These are phyloP conservation scores for Taphrina wiesneri DNA, from an alignment of 1,139 yeast species.

Conservation along the genomic window DNA sequence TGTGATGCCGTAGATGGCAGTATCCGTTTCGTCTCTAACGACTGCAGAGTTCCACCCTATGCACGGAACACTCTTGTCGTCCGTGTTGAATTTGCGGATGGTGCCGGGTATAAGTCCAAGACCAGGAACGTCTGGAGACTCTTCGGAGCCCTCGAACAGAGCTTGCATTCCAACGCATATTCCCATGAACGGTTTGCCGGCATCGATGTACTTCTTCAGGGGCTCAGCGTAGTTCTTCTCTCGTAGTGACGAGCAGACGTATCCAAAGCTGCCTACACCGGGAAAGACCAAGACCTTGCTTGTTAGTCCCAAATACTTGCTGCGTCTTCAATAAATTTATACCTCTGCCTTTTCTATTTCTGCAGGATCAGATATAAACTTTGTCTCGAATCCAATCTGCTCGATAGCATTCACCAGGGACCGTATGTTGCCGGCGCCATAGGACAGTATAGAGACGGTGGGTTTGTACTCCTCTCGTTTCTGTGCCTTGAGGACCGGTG, in stretches of 20 bases:
- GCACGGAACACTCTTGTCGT: conserved; percentile 84
- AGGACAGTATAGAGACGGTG: conserved; percentile 60
- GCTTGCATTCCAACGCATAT: conserved; percentile 95
- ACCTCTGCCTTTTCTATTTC: conserved; percentile 43
- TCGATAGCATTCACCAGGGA: conserved; percentile 85
- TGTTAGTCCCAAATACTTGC: background rate
- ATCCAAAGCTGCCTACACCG: conserved; percentile 96
- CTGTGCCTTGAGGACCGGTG: conserved; percentile 26
- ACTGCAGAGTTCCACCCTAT: conserved; percentile 84
- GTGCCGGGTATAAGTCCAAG: conserved; percentile 54
- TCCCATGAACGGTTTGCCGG: conserved; percentile 88
- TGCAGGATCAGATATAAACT: conserved; percentile 46
- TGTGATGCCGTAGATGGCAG: conserved; percentile 61
- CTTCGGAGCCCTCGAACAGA: conserved; percentile 71
- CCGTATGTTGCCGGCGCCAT: conserved; percentile 91
- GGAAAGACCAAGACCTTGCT: conserved; percentile 65
- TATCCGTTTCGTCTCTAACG: conserved; percentile 40
- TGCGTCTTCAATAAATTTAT: background rate
- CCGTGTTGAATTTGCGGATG: conserved; percentile 60
- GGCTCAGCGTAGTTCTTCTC: conserved; percentile 66
- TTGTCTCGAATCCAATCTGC: conserved; percentile 65
- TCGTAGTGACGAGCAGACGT: conserved; percentile 72
- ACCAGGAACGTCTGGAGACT: conserved; percentile 65
- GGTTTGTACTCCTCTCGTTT: conserved; percentile 32
- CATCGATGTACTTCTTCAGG: conserved; percentile 60